Evolutionary conservation across 2,329 filamentous ascomycete genomes (phyloP).

Genomic region (Stachybotrys elegans): DNA sequence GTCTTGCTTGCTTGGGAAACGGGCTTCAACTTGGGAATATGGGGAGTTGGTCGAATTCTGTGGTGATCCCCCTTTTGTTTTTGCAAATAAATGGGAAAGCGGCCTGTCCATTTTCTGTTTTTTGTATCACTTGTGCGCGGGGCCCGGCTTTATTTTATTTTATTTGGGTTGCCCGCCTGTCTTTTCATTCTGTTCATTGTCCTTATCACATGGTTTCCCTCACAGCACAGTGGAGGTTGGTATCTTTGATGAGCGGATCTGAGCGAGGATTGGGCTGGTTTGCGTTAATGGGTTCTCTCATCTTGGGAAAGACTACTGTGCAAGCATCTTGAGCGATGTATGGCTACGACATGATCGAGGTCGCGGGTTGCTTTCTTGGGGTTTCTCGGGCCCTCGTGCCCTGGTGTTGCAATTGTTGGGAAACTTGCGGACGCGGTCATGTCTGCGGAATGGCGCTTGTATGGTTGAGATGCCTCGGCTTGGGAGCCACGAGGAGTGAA

Average conservation of each 20-base stretch:
- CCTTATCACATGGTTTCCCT: neutral
- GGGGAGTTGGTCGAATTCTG: constrained; percentile 31
- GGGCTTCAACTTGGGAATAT: constrained; percentile 24
- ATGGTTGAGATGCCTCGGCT: constrained; percentile 24
- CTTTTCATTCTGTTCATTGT: neutral
- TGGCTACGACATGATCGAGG: constrained; percentile 28
- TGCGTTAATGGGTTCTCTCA: constrained; percentile 22
- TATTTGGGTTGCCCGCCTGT: constrained; percentile 3
- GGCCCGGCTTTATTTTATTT: constrained; percentile 19
- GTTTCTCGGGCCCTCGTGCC: constrained; percentile 26
- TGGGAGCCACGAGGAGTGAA: constrained; percentile 28
- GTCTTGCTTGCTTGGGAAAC: constrained; percentile 25
- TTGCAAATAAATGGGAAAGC: constrained; percentile 25
- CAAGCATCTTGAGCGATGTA: constrained; percentile 25
- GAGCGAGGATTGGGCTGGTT: neutral
- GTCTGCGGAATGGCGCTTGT: constrained; percentile 27
- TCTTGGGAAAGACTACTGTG: constrained; percentile 14
- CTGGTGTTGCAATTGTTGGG: constrained; percentile 28
- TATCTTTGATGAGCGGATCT: constrained; percentile 1
- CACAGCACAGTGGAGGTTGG: neutral
- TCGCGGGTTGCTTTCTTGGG: constrained; percentile 24
- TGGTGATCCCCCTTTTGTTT: constrained; percentile 20
- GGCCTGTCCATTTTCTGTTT: constrained; percentile 19
- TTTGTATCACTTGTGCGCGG: constrained; percentile 22
- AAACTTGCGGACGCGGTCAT: constrained; percentile 23